Conservation (phyloP, 1,284 basidiomycete species). For the Agroathelia rolfsii region DNA sequence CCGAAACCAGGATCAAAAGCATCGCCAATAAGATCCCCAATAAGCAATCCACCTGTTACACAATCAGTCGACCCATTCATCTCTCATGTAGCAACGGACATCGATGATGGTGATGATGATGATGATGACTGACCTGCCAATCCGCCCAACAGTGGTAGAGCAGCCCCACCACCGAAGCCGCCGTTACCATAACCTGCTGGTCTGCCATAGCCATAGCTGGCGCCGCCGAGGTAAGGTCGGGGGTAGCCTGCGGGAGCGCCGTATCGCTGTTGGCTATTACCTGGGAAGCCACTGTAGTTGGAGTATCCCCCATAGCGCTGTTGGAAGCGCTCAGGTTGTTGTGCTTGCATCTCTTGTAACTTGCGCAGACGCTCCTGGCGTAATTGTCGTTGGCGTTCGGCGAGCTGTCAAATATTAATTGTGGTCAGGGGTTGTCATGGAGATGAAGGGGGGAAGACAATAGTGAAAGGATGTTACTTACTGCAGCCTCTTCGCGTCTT, state of each 20-base stretch:
- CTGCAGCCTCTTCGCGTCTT: conserved; percentile 25
- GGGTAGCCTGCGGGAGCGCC: conserved; percentile 11
- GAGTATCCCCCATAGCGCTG: conserved; percentile 20
- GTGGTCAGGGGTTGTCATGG: conserved; percentile 10
- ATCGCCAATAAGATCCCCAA: conserved; percentile 16
- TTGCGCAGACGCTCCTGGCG: conserved; percentile 19
- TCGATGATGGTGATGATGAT: too few species aligned
- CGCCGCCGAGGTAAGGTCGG: conserved; percentile 15
- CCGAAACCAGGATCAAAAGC: conserved; percentile 17
- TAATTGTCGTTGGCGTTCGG: conserved; percentile 20
- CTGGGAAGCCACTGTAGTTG: conserved; percentile 9
- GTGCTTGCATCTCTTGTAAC: conserved; percentile 10
- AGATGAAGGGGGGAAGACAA: conserved; percentile 12
- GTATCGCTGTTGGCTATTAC: conserved; percentile 5
- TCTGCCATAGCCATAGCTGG: conserved; percentile 13
- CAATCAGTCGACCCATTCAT: conserved; percentile 18
- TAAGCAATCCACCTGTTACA: conserved; percentile 13
- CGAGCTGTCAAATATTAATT: conserved; percentile 16
- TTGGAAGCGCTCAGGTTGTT: conserved; percentile 13
- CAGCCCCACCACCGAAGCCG: conserved; percentile 29
- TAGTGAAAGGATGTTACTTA: conserved; percentile 15
- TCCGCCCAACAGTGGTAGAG: conserved; percentile 44
- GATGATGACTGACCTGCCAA: too few species aligned
- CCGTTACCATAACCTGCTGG: conserved; percentile 11
- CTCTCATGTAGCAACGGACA: conserved; percentile 48